Evolutionary conservation across 441 rosid genomes (phyloP).

Genomic region (Kokia cookei): DNA sequence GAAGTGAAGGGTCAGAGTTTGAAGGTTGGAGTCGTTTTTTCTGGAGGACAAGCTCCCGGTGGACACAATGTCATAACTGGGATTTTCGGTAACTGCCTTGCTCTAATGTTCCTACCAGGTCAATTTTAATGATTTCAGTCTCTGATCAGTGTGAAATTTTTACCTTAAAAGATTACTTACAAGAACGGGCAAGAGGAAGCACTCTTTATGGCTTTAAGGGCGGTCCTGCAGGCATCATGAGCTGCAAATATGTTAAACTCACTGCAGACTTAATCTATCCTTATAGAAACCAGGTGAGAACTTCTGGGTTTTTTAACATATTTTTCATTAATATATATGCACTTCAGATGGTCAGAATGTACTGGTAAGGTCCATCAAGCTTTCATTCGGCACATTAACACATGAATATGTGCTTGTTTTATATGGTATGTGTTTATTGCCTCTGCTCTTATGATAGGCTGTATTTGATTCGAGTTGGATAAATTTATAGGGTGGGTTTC

Average conservation of each 20-base stretch:
- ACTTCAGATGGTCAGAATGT: neutral
- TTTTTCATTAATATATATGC: neutral
- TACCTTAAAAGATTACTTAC: slow-evolving; percentile 71
- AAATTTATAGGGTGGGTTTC: slow-evolving; percentile 77
- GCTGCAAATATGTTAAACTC: slow-evolving; percentile 64
- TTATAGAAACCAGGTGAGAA: slow-evolving; percentile 75
- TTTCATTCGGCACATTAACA: neutral
- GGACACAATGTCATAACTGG: slow-evolving; percentile 99
- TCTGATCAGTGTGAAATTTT: neutral
- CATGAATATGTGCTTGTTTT: neutral
- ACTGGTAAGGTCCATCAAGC: neutral
- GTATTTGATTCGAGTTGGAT: neutral
- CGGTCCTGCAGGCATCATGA: slow-evolving; percentile 98
- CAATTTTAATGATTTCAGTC: neutral
- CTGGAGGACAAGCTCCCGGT: slow-evolving; percentile 99
- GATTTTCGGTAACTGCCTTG: slow-evolving; percentile 52
- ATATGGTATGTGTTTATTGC: neutral
- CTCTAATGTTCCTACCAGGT: neutral
- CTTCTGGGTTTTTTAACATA: neutral
- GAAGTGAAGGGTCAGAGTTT: slow-evolving; percentile 34
- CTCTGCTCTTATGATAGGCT: neutral
- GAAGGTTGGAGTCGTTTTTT: slow-evolving; percentile 90
- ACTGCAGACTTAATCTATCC: slow-evolving; percentile 63
- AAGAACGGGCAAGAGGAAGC: slow-evolving; percentile 70
- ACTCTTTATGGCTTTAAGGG: slow-evolving; percentile 78